These are phyloP conservation scores for Penicillium sp. DNA, from an alignment of 2,329 filamentous ascomycete species.

Conservation along the genomic window DNA sequence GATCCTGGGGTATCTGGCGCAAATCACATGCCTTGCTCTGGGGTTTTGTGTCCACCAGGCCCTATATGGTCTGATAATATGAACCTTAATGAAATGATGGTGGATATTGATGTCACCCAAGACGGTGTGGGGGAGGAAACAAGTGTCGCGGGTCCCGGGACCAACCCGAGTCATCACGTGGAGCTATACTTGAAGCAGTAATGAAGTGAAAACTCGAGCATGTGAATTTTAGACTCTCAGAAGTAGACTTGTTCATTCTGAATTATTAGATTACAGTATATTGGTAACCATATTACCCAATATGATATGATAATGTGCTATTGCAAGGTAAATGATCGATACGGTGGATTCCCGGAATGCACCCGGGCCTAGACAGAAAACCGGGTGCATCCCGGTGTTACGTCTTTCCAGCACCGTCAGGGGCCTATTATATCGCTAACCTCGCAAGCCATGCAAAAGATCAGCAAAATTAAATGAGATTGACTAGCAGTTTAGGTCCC, in stretches of 20 bases:
- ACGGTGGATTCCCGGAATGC: constrained; percentile 9
- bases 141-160: constrained; percentile 4
- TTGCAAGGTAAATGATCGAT: no score
- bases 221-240: background rate
- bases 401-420: constrained; percentile 3
- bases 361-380: constrained; percentile 7
- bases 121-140: background rate
- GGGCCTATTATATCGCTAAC: background rate
- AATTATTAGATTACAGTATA: no score
- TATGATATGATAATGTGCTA: no score
- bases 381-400: constrained; percentile 20
- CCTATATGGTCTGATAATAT: background rate
- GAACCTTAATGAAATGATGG: background rate
- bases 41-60: background rate
- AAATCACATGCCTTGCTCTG: background rate
- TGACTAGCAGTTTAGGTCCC: background rate
- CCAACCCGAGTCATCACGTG: constrained; percentile 12
- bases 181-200: background rate
- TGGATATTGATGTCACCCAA: background rate
- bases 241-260: no score
- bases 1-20: background rate
- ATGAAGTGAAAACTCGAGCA: background rate
- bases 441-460: constrained; percentile 1
- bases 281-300: background rate
- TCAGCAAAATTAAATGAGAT: background rate